Percentiles rank a stretch among this genome's conserved stretches.
These are phyloP conservation scores for Isoetes engelmannii DNA, from an alignment of 83 land plant species.

Conservation along the genomic window DNA sequence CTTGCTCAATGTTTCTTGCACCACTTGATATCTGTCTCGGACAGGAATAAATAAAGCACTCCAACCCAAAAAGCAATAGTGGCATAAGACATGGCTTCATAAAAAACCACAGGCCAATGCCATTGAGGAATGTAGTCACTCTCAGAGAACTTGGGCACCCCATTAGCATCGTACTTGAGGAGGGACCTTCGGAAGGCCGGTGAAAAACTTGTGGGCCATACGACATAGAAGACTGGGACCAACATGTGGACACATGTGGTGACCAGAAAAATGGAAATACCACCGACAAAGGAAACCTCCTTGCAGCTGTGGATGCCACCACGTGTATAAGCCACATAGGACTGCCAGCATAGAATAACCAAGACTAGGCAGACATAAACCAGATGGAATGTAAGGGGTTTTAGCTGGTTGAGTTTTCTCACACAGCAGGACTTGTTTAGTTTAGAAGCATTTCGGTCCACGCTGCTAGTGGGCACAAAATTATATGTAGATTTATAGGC, in stretches of 20 bases:
- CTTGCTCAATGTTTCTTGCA: too few species aligned
- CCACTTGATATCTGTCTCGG: neutral
- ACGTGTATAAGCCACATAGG: neutral
- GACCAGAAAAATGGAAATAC: neutral
- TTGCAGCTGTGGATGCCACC: neutral
- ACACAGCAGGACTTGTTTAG: neutral
- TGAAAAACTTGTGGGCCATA: neutral
- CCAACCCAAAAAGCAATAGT: neutral
- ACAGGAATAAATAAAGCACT: neutral
- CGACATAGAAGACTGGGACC: neutral
- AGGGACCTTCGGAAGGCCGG: neutral
- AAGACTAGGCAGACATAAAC: neutral
- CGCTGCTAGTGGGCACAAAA: neutral
- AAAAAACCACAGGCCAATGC: neutral
- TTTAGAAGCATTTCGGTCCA: neutral
- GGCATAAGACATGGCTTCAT: neutral
- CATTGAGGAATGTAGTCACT: neutral
- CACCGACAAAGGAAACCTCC: neutral
- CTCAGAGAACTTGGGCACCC: neutral
- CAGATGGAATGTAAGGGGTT: neutral
- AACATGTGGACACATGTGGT: neutral
- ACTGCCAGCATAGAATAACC: neutral
- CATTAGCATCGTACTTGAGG: neutral
- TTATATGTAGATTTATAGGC: neutral
- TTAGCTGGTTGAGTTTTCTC: neutral